Evolutionary conservation across 768 basidiomycete genomes (phyloP).

Genomic region (Obba rivulosa): DNA sequence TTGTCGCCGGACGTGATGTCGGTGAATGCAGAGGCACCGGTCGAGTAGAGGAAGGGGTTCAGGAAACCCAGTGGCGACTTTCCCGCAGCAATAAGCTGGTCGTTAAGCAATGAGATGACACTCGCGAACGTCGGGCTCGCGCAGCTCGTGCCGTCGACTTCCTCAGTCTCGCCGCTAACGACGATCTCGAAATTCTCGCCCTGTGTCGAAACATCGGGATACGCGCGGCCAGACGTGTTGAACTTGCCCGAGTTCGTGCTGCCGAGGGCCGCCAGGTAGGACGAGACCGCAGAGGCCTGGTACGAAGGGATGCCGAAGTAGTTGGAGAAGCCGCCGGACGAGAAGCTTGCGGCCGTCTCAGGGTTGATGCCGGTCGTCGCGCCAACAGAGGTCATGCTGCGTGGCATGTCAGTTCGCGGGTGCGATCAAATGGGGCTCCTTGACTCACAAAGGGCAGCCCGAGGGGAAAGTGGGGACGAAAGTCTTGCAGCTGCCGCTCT

Average conservation of each 20-base stretch:
- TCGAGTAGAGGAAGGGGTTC: constrained; percentile 30
- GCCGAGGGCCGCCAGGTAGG: constrained; percentile 41
- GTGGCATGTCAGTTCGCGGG: neutral
- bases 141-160: constrained; percentile 57
- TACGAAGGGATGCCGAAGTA: constrained; percentile 50
- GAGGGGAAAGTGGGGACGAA: constrained; percentile 27
- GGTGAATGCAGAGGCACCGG: constrained; percentile 21
- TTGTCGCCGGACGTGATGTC: constrained; percentile 14
- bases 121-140: constrained; percentile 58
- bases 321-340: constrained; percentile 71
- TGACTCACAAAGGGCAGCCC: constrained; percentile 23
- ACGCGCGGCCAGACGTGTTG: constrained; percentile 40
- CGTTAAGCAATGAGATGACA: constrained; percentile 51
- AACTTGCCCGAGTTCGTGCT: constrained; percentile 51
- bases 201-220: constrained; percentile 66
- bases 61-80: constrained; percentile 32
- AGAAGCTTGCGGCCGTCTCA: constrained; percentile 55
- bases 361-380: constrained; percentile 51
- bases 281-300: constrained; percentile 40
- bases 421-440: too few relatives aligned
- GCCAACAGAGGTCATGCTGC: constrained; percentile 54
- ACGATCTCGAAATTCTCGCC: constrained; percentile 42
- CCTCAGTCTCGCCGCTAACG: constrained; percentile 28
- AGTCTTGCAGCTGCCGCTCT: constrained; percentile 13
- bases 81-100: constrained; percentile 24